These are phyloP conservation scores for Exophiala sideris DNA, from an alignment of 2,329 filamentous ascomycete species.

Conservation along the genomic window DNA sequence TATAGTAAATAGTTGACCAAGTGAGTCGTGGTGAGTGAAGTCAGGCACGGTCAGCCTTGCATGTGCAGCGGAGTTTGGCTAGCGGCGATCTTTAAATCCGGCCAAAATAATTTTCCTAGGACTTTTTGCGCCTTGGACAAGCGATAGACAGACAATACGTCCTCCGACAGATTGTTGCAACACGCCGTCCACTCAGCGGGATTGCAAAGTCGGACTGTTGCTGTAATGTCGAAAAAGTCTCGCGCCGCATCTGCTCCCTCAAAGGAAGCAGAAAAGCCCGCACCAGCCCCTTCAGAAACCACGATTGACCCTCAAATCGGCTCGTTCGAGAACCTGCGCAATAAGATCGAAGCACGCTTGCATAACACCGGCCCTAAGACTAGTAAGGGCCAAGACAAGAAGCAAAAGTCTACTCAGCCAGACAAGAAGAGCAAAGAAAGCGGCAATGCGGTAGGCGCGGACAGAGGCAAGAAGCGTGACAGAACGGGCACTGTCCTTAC, in stretches of 20 bases:
- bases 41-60: no score
- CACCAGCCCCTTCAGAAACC: neutral
- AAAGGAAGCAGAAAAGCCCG: neutral
- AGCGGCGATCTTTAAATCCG: no score
- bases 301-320: neutral
- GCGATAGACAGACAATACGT: no score
- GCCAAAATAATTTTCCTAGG: no score
- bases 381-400: conserved; percentile 35
- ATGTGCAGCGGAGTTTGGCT: no score
- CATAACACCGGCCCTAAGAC: conserved; percentile 40
- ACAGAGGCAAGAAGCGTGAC: conserved; percentile 44
- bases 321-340: conserved; percentile 20
- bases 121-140: no score
- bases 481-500: conserved; percentile 45
- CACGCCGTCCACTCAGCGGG: no score
- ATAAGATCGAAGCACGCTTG: conserved; percentile 25
- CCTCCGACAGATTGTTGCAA: no score
- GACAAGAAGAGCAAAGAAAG: conserved; percentile 29
- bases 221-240: neutral
- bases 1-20: no score
- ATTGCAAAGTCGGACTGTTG: neutral
- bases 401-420: conserved; percentile 30
- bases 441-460: conserved; percentile 7
- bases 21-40: no score
- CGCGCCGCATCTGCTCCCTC: neutral